Base-by-base conservation (phyloP, 148 eudicot genomes). In the Nepenthes mirabilis region DNA sequence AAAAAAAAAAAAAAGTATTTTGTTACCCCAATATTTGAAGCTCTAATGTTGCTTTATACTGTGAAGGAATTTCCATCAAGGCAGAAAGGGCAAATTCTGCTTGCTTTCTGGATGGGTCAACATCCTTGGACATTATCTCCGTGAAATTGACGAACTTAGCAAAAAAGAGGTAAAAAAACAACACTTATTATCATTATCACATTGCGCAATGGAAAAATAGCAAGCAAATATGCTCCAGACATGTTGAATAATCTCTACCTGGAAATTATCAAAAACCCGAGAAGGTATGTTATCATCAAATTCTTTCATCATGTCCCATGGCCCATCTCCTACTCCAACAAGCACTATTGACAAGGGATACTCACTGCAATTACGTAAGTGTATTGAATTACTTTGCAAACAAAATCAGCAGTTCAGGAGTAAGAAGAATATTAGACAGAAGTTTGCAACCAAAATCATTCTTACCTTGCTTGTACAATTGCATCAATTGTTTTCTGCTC, bases 291-390 rank as follows among this genome's bases (percentile, higher is more conserved):
- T 93, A 73, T 88, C 99, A 64, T 88, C 99, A 62, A 93, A 93
- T 61, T 93, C 95, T 75, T 67, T 83, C 99, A 93, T 93, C 87
- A 75, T 88, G 70, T 93, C 99, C 99, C 96, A 93, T 6, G 99
- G 96, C 37, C 99, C 99, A 77, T 93, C 99, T 68, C 96, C 99
- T 47, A 93, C 99, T 60, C 99, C 99, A 65, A 93, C 99, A 59
- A 93, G 71, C 65, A 93, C 75, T 66, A 93, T 89, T 55, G 99
- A 93, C 14, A 93, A 77, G 36, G 99, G 96, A 60, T 83, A 76
- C 67, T 88, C 79, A 77, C 99, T 93, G 82, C 61, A 50, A 36
- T 54, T 43, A 53, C 32, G 2, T 45, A 45, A 45, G 11, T 6
- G 11, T 45, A 45, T 23, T 23, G 23, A 23, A 23, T 23, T 23